Evolutionary conservation across 2,329 filamentous ascomycete species (phyloP).

Genomic region (Fusarium beomiforme): DNA sequence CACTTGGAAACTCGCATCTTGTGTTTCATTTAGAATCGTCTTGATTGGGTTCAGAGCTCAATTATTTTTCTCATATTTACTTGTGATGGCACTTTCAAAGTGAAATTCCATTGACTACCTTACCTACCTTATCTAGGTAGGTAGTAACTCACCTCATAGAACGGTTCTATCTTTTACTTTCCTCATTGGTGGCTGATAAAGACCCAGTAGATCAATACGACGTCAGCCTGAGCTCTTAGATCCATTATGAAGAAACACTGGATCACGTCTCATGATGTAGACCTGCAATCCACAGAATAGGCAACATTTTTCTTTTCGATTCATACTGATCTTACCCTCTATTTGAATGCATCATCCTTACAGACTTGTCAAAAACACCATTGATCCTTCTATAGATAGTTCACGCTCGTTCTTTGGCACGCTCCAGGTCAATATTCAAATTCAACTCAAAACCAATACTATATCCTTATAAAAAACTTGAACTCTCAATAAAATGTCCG

Average conservation of each 20-base stretch:
- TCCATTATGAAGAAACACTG: neutral
- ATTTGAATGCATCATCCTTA: neutral
- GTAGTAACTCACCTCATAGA: too few species aligned
- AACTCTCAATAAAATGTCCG: conserved; percentile 10
- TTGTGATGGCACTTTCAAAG: neutral
- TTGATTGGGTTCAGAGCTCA: neutral
- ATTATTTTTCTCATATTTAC: neutral
- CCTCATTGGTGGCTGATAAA: neutral
- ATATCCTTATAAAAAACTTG: neutral
- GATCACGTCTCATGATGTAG: neutral
- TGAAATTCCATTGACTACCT: too few species aligned
- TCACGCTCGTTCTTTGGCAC: neutral
- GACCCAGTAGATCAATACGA: neutral
- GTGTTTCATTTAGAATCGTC: too few species aligned
- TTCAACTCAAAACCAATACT: neutral
- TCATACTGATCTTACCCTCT: neutral
- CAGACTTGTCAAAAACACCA: neutral
- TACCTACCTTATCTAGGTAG: too few species aligned
- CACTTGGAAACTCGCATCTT: too few species aligned
- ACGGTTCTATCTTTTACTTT: neutral
- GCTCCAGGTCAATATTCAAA: neutral
- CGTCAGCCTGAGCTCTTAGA: conserved; percentile 12
- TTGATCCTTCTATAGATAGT: neutral
- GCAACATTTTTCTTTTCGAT: neutral
- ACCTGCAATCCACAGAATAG: neutral